A percentile compares a stretch with the other conserved stretches of the same genome.
Conservation (phyloP, 2,329 filamentous ascomycete genomes). For the Trichophyton simii region DNA sequence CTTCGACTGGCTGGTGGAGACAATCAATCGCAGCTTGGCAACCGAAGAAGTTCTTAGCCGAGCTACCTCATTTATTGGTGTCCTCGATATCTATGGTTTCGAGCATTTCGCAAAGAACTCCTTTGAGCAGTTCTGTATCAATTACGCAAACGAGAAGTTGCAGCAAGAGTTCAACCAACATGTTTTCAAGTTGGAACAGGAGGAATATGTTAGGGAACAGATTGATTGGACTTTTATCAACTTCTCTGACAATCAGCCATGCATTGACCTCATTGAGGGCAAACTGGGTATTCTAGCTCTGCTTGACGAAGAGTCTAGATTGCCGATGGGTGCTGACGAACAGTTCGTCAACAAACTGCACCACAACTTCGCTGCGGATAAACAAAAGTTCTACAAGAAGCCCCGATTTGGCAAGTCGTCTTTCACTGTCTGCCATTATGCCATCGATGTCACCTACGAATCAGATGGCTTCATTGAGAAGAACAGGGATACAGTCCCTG, state of each 20-base stretch:
- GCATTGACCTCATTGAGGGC: conserved; percentile 95
- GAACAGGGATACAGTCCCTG: conserved; percentile 95
- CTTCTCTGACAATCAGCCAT: conserved; percentile 97
- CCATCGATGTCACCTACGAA: conserved; percentile 94
- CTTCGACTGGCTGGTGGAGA: conserved; percentile 98
- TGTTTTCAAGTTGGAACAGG: conserved; percentile 97
- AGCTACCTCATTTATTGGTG: conserved; percentile 86
- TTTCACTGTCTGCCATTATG: conserved; percentile 97
- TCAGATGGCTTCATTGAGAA: conserved; percentile 99
- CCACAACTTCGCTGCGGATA: conserved; percentile 78
- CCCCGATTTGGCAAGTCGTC: conserved; percentile 92
- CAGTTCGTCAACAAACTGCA: conserved; percentile 95
- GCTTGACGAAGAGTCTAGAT: conserved; percentile 86
- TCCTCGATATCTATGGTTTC: conserved; percentile 98
- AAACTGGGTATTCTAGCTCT: conserved; percentile 88
- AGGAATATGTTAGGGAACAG: conserved; percentile 89
- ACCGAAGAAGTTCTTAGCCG: conserved; percentile 73
- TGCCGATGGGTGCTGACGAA: conserved; percentile 95
- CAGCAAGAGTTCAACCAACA: conserved; percentile 99
- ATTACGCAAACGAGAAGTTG: conserved; percentile 98
- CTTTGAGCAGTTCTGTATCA: conserved; percentile 99
- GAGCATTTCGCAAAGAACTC: conserved; percentile 99
- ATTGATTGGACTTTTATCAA: conserved; percentile 99
- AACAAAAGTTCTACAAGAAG: conserved; percentile 97
- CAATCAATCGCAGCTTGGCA: conserved; percentile 81